Evolutionary conservation across 495 filamentous ascomycete species (phyloP).

Genomic region (Talaromyces thailandensis): DNA sequence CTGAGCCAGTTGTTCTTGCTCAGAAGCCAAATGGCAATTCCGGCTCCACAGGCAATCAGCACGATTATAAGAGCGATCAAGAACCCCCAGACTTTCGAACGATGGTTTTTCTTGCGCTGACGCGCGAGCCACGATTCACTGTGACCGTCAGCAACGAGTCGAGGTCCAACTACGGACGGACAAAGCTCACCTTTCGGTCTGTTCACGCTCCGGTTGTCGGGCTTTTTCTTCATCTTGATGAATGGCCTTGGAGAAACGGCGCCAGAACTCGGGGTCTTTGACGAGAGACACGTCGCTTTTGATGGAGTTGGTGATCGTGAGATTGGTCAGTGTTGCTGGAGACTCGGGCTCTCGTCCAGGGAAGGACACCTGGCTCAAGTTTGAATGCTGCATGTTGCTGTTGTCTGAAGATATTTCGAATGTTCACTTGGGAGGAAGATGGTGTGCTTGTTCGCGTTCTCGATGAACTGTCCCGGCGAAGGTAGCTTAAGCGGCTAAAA

Average conservation of each 20-base stretch:
- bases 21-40: conserved; percentile 29
- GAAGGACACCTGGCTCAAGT: not conserved
- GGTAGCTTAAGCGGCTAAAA: not conserved
- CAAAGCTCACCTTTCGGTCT: conserved; percentile 13
- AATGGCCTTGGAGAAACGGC: conserved; percentile 50
- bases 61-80: conserved; percentile 19
- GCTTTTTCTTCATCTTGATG: conserved; percentile 35
- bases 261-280: conserved; percentile 55
- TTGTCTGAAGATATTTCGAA: not conserved
- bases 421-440: not conserved
- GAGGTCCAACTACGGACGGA: not conserved
- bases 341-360: conserved; percentile 3
- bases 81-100: conserved; percentile 25
- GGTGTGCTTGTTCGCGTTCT: not conserved
- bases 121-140: conserved; percentile 25
- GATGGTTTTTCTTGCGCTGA: conserved; percentile 24
- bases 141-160: conserved; percentile 6
- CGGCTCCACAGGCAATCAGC: conserved; percentile 18
- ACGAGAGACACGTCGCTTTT: conserved; percentile 27
- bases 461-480: not conserved
- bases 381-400: not conserved
- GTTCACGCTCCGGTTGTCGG: conserved; percentile 9
- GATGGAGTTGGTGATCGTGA: conserved; percentile 2
- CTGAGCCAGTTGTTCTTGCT: conserved; percentile 30
- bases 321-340: conserved; percentile 2